These are phyloP conservation scores for Zygoascus tannicola DNA, from an alignment of 805 yeast genomes.

Conservation along the genomic window DNA sequence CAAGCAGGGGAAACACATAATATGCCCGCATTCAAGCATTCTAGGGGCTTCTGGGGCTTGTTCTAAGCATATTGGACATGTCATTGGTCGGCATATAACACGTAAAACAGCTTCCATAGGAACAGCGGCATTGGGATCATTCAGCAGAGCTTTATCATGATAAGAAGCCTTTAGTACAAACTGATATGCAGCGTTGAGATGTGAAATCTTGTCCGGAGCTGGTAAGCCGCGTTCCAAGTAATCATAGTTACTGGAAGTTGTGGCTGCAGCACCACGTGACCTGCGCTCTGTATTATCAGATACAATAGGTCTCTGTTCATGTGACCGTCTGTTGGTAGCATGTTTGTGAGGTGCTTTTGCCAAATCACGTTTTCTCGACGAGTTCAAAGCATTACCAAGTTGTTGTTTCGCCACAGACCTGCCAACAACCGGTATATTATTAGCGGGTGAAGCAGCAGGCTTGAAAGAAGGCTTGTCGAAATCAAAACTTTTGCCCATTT, in stretches of 20 bases:
- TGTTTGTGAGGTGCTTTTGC: not conserved
- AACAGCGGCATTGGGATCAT: conserved; percentile 71
- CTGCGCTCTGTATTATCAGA: not conserved
- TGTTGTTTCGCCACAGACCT: no score
- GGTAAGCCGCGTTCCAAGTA: conserved; percentile 2
- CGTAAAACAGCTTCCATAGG: conserved; percentile 53
- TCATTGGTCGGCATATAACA: conserved; percentile 58
- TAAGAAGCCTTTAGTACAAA: conserved; percentile 64
- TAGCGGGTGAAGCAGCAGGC: not conserved
- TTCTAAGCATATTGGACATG: conserved; percentile 86
- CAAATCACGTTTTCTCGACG: not conserved
- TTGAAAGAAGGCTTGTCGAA: conserved; percentile 3
- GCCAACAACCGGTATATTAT: no score
- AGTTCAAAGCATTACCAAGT: no score
- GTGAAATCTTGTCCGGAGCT: conserved; percentile 23
- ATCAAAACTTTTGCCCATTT: conserved; percentile 6
- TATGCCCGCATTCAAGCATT: conserved; percentile 92
- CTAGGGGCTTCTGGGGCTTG: conserved; percentile 86
- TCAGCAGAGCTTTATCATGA: conserved; percentile 46
- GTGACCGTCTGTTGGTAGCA: not conserved
- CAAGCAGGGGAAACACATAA: conserved; percentile 77
- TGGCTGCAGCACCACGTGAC: not conserved
- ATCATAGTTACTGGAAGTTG: not conserved
- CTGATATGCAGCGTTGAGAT: conserved; percentile 72
- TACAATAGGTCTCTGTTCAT: not conserved